Percentiles rank a stretch among this genome's conserved stretches.
Conservation (phyloP, 73 alveolate genomes). For the Symbiodinium pilosum region DNA sequence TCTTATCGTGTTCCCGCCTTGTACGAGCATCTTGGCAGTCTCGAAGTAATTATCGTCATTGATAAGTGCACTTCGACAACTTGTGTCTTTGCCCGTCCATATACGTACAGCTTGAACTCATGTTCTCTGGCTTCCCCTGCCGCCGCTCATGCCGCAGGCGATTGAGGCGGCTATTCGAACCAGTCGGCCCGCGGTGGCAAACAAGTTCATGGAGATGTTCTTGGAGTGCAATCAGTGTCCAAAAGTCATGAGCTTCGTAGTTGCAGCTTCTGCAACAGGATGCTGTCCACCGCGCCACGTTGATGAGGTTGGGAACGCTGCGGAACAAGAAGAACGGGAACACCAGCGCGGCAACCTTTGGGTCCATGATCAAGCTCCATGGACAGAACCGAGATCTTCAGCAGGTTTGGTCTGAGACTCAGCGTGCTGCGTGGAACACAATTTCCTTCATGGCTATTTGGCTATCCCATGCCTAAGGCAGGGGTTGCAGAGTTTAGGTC, state of each 20-base stretch:
- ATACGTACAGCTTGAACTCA: no score
- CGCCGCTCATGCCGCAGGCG: not conserved
- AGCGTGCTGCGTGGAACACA: not conserved
- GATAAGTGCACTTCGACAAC: no score
- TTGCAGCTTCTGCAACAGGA: no score
- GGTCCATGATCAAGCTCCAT: constrained; percentile 72
- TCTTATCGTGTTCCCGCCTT: no score
- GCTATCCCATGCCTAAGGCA: no score
- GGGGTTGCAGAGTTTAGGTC: not conserved
- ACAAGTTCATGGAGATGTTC: constrained; percentile 49
- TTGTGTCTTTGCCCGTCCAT: no score
- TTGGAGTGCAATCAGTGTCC: no score
- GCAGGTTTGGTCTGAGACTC: constrained; percentile 42
- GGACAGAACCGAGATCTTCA: constrained; percentile 59
- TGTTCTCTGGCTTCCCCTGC: no score
- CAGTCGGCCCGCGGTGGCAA: constrained; percentile 28
- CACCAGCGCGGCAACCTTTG: constrained; percentile 64
- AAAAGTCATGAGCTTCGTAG: no score
- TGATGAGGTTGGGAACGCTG: constrained; percentile 37
- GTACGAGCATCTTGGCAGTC: no score
- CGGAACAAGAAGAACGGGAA: constrained; percentile 49
- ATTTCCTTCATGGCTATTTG: not conserved
- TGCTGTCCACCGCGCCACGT: no score
- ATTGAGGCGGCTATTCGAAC: constrained; percentile 79
- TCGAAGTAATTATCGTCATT: no score